Base-by-base conservation (phyloP, 495 filamentous ascomycete genomes). In the Trichocladium uniseriatum region DNA sequence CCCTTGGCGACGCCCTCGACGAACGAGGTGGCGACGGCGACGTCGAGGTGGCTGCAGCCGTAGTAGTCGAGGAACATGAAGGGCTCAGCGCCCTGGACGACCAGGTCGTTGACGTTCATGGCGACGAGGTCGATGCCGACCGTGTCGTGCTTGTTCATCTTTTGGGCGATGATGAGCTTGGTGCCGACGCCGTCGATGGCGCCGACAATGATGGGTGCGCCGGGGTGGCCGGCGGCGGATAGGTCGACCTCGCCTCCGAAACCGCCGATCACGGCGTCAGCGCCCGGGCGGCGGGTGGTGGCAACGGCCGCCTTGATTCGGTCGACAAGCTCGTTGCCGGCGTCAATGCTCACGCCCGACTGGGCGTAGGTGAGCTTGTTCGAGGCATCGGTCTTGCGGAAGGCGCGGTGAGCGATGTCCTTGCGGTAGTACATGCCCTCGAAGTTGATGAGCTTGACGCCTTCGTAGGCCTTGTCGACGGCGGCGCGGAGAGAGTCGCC, bases 31-130 rank as follows among this genome's bases (percentile, higher is more conserved):
- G 88, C 89, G n/a, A 77, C 76, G 28, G 79, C 68, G 4, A 88
- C 80, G 54, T 92, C 79, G 19, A 97, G 79, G 62, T 82, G 83
- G 60, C 83, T 82, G 71, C 87, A 95, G 38, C 87, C 89, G 74
- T 89, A 95, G 76, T 88, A 94, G 73, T 97, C 92, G 42, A 95
- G 80, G 78, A 98, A 96, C 72, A 88, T 88, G 60, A 95, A 74
- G 9, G 92, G 87, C 62, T 91, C 84, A 1, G 92, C 92, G 43
- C 92, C 92, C 67, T 96, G 89, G 13, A 95, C 92, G 38, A 97
- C 82, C 0, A 97, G 76, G 67, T 97, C 92, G 67, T 98, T 97
- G 61, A 95, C 92, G 65, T 94, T 94, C 94, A 97, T 97, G 53
- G 92, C 92, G 2, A 97, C 94, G 11, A 98, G 78, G 64, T 98